Conservation (phyloP, 768 basidiomycete species). For the Lyophyllum shimeji region DNA sequence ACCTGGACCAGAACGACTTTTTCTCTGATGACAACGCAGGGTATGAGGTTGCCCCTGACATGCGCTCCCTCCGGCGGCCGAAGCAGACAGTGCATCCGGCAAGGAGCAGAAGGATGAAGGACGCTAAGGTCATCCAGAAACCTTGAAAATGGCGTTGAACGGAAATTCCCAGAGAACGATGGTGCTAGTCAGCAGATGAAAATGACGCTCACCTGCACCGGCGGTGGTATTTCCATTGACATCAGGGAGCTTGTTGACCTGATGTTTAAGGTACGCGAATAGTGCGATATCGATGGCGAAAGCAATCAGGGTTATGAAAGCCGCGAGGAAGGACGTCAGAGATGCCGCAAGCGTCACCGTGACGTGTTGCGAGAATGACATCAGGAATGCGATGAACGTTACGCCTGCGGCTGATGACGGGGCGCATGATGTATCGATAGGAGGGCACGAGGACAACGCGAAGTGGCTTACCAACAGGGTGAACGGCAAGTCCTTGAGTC, state of each 20-base stretch:
- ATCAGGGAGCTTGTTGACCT: conserved; percentile 50
- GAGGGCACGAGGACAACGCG: not conserved
- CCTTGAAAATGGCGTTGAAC: conserved; percentile 32
- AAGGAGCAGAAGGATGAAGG: conserved; percentile 61
- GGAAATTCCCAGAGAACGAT: not conserved
- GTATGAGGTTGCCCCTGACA: conserved; percentile 39
- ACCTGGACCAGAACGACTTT: conserved; percentile 32
- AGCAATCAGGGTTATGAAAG: conserved; percentile 64
- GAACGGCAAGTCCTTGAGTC: conserved; percentile 74
- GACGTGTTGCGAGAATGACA: conserved; percentile 58
- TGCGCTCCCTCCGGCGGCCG: conserved; percentile 57
- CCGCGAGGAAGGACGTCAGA: conserved; percentile 69
- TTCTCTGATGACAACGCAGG: conserved; percentile 26
- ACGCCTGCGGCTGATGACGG: conserved; percentile 43
- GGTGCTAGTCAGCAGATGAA: not conserved
- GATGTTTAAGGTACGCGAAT: conserved; percentile 57
- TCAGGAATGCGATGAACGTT: conserved; percentile 61
- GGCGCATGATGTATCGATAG: not conserved
- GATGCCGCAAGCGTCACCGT: conserved; percentile 63
- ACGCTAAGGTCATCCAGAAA: conserved; percentile 75
- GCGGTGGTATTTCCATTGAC: conserved; percentile 49
- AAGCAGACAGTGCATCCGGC: conserved; percentile 73
- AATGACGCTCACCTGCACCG: conserved; percentile 54
- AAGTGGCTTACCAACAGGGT: conserved; percentile 64
- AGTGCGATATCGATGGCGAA: conserved; percentile 80